Conservation (phyloP, 345 rosid species). For the Populus alba region DNA sequence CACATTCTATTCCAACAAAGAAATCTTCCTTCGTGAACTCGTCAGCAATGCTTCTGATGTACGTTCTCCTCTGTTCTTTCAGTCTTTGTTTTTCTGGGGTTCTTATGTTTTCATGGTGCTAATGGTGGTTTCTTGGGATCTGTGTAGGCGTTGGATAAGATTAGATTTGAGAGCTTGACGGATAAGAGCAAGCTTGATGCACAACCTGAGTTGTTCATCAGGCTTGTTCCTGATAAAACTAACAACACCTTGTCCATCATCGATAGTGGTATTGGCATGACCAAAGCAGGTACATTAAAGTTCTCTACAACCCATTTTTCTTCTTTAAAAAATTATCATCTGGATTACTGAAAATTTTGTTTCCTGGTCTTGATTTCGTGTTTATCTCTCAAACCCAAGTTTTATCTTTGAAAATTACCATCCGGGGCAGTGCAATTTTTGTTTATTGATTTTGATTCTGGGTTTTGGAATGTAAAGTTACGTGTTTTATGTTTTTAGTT, state of each 20-base stretch:
- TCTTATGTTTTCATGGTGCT: background rate
- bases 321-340: background rate
- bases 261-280: constrained; percentile 85
- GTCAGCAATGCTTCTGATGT: constrained; percentile 71
- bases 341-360: background rate
- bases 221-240: constrained; percentile 65
- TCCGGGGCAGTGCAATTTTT: too few relatives aligned
- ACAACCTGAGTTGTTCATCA: constrained; percentile 74
- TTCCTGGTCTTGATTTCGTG: background rate
- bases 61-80: constrained; percentile 10
- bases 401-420: too few relatives aligned
- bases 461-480: background rate
- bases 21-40: constrained; percentile 74
- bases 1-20: constrained; percentile 91
- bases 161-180: constrained; percentile 69
- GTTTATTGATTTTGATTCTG: too few relatives aligned
- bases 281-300: constrained; percentile 59
- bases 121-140: background rate
- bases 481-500: too few relatives aligned
- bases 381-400: too few relatives aligned
- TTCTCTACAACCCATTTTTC: background rate
- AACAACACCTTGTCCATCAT: constrained; percentile 71
- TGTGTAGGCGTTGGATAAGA: constrained; percentile 73
- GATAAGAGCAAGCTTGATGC: constrained; percentile 91
- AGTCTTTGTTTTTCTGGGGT: too few relatives aligned